phyloP scores from a whole-genome alignment of 208 protist genomes.

The Kentomonas sorsogonicus region DNA sequence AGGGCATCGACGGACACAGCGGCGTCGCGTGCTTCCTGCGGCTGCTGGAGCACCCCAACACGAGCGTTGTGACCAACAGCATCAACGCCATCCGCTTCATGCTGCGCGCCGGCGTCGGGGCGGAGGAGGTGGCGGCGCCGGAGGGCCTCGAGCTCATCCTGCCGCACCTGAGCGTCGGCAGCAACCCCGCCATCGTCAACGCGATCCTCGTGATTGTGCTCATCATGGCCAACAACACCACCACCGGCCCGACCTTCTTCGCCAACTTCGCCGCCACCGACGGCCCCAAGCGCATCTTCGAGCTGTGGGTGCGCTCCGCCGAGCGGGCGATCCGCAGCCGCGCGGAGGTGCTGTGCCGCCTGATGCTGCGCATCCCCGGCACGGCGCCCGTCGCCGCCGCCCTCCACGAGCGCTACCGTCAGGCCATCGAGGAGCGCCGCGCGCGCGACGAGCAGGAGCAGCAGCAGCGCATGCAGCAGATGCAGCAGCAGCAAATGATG shows the following conservation, averaged over 20 bases:
- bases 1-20: slow-evolving; percentile 60
- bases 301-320: slow-evolving; percentile 61
- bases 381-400: slow-evolving; percentile 24
- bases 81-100: slow-evolving; percentile 58
- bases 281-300: slow-evolving; percentile 57
- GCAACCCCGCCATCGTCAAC: slow-evolving; percentile 44
- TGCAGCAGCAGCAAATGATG: slow-evolving; percentile 81
- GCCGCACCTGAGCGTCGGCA: slow-evolving; percentile 41
- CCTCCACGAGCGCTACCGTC: slow-evolving; percentile 59
- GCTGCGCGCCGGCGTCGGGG: slow-evolving; percentile 49
- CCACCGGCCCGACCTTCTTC: slow-evolving; percentile 54
- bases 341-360: slow-evolving; percentile 51
- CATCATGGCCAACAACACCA: slow-evolving; percentile 58
- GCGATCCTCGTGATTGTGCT: slow-evolving; percentile 66
- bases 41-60: slow-evolving; percentile 70
- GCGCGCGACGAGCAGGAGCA: slow-evolving; percentile 76
- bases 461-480: slow-evolving; percentile 74
- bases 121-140: slow-evolving; percentile 46
- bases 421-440: slow-evolving; percentile 65
- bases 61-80: slow-evolving; percentile 60
- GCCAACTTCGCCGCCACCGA: slow-evolving; percentile 33
- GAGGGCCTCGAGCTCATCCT: slow-evolving; percentile 58
- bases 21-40: slow-evolving; percentile 78
- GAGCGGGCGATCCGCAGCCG: slow-evolving; percentile 63
- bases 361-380: slow-evolving; percentile 47